phyloP scores from a whole-genome alignment of 306 rosid species.

The Trichosanthes cucumerina region DNA sequence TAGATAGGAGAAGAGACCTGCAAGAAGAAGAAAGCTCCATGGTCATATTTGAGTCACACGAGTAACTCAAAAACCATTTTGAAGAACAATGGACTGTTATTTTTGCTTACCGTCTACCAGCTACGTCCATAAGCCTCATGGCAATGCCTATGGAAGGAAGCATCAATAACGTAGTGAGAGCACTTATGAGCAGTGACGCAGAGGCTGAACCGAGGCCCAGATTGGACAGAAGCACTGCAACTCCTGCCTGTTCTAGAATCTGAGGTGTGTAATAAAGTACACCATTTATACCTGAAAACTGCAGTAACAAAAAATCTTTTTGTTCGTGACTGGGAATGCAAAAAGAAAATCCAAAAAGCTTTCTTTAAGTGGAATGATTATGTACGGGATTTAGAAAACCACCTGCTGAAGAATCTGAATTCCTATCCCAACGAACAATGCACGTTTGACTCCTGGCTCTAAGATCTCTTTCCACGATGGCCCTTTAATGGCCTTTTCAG shows the following conservation, averaged over 20 bases:
- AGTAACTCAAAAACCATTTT: not conserved
- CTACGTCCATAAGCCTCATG: constrained; percentile 32
- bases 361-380: not conserved
- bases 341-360: not conserved
- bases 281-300: constrained; percentile 38
- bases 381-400: not conserved
- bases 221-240: constrained; percentile 25
- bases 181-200: constrained; percentile 29
- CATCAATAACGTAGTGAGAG: constrained; percentile 33
- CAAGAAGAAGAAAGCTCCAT: not conserved
- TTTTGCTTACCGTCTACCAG: constrained; percentile 24
- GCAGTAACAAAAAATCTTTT: not conserved
- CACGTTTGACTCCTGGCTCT: constrained; percentile 33
- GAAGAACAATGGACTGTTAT: not conserved
- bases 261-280: constrained; percentile 36
- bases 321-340: not conserved
- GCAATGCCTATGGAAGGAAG: constrained; percentile 31
- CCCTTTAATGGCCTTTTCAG: constrained; percentile 18
- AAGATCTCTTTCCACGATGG: constrained; percentile 26
- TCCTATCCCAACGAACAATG: constrained; percentile 25
- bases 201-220: constrained; percentile 27
- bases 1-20: constrained; percentile 25
- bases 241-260: constrained; percentile 38
- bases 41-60: not conserved
- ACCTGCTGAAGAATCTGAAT: constrained; percentile 38